Percentiles rank a stretch among this genome's conserved stretches.
phyloP scores from a whole-genome alignment of 371 early-diverging fungal species.

The Mucor lusitanicus region DNA sequence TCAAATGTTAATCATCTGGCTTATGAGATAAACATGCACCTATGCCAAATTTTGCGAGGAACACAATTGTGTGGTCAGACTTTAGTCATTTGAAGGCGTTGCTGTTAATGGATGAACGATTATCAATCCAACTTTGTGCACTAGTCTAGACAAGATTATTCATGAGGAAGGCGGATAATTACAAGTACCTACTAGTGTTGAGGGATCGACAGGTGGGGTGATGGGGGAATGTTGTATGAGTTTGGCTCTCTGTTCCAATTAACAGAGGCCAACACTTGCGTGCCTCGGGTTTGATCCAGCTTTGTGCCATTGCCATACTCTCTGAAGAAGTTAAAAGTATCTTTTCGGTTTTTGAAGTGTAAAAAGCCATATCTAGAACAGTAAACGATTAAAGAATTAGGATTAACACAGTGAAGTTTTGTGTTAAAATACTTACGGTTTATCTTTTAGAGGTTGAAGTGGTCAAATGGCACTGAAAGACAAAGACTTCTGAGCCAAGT shows the following conservation, averaged over 20 bases:
- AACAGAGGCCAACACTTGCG: slow-evolving; percentile 4
- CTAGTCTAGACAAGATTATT: too few species aligned
- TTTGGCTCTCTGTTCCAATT: slow-evolving; percentile 5
- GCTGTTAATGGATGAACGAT: too few species aligned
- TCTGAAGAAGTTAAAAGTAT: neutral
- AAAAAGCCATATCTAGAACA: slow-evolving; percentile 11
- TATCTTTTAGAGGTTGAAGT: neutral
- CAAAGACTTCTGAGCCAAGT: neutral
- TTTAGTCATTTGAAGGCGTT: too few species aligned
- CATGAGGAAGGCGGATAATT: too few species aligned
- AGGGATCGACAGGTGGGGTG: too few species aligned
- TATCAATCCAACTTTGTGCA: too few species aligned
- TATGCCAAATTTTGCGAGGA: too few species aligned
- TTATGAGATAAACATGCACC: too few species aligned
- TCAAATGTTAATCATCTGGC: too few species aligned
- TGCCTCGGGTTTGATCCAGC: slow-evolving; percentile 3
- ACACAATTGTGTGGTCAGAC: too few species aligned
- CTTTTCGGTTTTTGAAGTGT: neutral
- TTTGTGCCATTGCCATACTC: slow-evolving; percentile 4
- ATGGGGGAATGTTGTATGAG: neutral
- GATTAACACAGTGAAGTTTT: neutral
- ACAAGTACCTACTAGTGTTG: too few species aligned
- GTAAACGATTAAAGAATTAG: slow-evolving; percentile 4
- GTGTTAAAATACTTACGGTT: neutral
- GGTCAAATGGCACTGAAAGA: neutral